These are phyloP conservation scores for Neonectria faginata DNA, from an alignment of 2,329 filamentous ascomycete genomes.

Conservation along the genomic window DNA sequence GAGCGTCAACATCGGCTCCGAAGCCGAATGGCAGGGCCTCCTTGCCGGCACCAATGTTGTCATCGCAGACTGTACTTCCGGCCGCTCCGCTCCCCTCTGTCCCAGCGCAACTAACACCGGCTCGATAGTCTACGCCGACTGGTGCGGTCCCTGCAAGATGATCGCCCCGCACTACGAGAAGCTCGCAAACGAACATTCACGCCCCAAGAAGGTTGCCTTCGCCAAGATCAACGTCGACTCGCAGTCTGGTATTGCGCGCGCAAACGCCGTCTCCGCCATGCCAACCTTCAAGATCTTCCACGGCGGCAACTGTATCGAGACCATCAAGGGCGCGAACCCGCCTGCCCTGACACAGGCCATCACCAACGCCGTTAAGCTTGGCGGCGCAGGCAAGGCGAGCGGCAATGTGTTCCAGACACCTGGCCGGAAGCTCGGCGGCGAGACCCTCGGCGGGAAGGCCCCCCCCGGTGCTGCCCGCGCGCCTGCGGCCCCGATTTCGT, in stretches of 20 bases:
- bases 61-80: slow-evolving; percentile 83
- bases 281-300: slow-evolving; percentile 96
- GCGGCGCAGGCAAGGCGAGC: slow-evolving; percentile 55
- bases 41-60: slow-evolving; percentile 82
- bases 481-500: slow-evolving; percentile 36
- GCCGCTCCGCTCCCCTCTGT: slow-evolving; percentile 13
- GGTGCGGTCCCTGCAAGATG: slow-evolving; percentile 93
- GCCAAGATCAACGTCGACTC: slow-evolving; percentile 91
- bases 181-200: slow-evolving; percentile 81
- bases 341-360: slow-evolving; percentile 81
- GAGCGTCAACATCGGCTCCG: slow-evolving; percentile 71
- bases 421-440: slow-evolving; percentile 68
- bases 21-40: slow-evolving; percentile 77
- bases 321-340: slow-evolving; percentile 84
- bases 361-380: slow-evolving; percentile 73
- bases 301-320: slow-evolving; percentile 77
- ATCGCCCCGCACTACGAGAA: slow-evolving; percentile 91
- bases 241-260: slow-evolving; percentile 80
- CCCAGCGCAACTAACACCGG: slow-evolving; percentile 41
- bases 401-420: slow-evolving; percentile 64
- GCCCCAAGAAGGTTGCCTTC: slow-evolving; percentile 87
- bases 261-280: slow-evolving; percentile 86
- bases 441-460: slow-evolving; percentile 31
- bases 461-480: slow-evolving; percentile 32
- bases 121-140: slow-evolving; percentile 86